Evolutionary conservation across 371 early-diverging fungal genomes (phyloP), one percentile per base, ranked within the genome.

Genomic region (Rhizopus arrhizus): DNA sequence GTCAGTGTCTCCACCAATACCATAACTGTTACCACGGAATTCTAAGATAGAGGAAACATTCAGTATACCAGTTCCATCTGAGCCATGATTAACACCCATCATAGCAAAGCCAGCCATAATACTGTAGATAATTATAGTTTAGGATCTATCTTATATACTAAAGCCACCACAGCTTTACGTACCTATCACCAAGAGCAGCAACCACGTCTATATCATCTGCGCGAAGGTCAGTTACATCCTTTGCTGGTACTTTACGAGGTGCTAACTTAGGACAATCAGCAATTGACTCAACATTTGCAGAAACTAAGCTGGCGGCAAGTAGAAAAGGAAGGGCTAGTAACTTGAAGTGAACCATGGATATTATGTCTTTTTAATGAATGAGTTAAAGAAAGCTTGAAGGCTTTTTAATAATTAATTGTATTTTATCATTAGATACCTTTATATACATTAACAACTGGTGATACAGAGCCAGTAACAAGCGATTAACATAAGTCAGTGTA

Each of bases 11-110:
- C 63, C 68, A 53, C 75, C 75, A 22, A 66, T 69, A 31, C 58
- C 62, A 54, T 64, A 75, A n/a, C 67, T 75, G 9, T 64, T 40
- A 15, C 75, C 75, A 38, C 75, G 69, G 33, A 56, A 42, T 32
- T 69, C 70, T 5, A 53, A 56, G 5, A 68, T n/a, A 0, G 56
- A 29, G 6, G 53, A 60, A 5, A 53, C 38, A 32, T 61, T 50
- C 0, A 59, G 10, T n/a, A 62, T 55, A 3, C 61, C 58, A 28
- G 46, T 57, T 10, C 46, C 58, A 29, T 15, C 11, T 16, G 56
- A 13, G 3, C 38, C 46, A n/a, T 54, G 28, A 13, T 32, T n/a
- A 38, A 64, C 57, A 31, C 55, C 57, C 16, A 48, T 50, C 31
- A 64, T 57, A 28, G 38, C 64, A 47, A 55, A 69, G 7, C 66